Conservation (phyloP, 2,329 filamentous ascomycete species). For the Xylariaceae sp. region DNA sequence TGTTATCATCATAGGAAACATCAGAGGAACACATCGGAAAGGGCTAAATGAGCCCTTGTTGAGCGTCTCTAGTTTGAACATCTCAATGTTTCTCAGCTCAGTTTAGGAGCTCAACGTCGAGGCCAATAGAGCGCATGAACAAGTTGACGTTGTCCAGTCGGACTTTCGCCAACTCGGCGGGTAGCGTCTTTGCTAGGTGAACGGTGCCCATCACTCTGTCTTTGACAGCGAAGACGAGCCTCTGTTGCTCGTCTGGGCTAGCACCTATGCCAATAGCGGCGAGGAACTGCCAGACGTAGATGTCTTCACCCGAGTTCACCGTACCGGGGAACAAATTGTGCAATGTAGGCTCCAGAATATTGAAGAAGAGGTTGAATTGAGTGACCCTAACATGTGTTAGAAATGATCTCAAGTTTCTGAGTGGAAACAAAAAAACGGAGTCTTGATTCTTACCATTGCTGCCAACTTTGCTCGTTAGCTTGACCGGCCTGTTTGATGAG, state of each 20-base stretch:
- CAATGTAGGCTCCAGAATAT: constrained; percentile 77
- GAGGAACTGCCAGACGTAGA: constrained; percentile 97
- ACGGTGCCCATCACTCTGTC: constrained; percentile 97
- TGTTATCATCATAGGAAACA: too few species aligned
- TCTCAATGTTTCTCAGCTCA: background rate
- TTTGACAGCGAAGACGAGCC: constrained; percentile 92
- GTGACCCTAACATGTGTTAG: constrained; percentile 50
- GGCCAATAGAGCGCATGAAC: constrained; percentile 97
- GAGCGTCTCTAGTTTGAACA: too few species aligned
- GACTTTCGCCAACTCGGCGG: constrained; percentile 77
- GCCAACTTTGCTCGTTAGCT: constrained; percentile 68
- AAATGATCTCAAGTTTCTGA: background rate
- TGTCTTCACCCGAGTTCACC: constrained; percentile 86
- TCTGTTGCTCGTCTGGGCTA: constrained; percentile 89
- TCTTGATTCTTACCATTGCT: constrained; percentile 62
- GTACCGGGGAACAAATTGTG: constrained; percentile 85
- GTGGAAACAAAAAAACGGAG: background rate
- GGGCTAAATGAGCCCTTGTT: too few species aligned
- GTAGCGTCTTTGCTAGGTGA: constrained; percentile 79
- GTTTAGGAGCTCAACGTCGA: constrained; percentile 77
- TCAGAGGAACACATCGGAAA: constrained; percentile 6
- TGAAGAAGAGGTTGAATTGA: constrained; percentile 84
- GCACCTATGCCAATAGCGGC: constrained; percentile 93
- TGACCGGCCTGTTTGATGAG: constrained; percentile 79
- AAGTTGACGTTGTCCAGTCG: constrained; percentile 90